These are phyloP conservation scores for Wickerhamiella occidentalis DNA, from an alignment of 805 yeast genomes.

Conservation along the genomic window DNA sequence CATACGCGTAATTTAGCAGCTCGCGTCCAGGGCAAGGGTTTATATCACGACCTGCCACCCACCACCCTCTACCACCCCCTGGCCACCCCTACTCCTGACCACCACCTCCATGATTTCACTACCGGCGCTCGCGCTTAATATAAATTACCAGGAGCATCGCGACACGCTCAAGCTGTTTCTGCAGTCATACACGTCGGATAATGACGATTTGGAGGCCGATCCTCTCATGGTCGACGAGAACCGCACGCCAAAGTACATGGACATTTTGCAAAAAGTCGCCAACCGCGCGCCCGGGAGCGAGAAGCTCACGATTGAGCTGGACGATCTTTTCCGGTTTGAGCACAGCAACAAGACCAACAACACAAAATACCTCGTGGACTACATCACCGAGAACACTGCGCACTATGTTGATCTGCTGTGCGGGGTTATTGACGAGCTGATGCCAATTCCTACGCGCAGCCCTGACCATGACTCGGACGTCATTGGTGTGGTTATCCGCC, in stretches of 20 bases:
- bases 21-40: too few species aligned
- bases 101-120: conserved; percentile 16
- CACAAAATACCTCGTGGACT: conserved; percentile 37
- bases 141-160: conserved; percentile 59
- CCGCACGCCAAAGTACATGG: conserved; percentile 47
- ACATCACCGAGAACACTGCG: conserved; percentile 59
- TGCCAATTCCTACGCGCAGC: conserved; percentile 81
- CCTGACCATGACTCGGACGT: conserved; percentile 77
- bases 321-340: conserved; percentile 68
- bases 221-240: conserved; percentile 23
- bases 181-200: conserved; percentile 32
- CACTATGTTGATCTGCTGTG: conserved; percentile 72
- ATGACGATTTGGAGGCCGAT: conserved; percentile 12
- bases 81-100: too few species aligned
- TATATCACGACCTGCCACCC: too few species aligned
- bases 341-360: conserved; percentile 30
- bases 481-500: conserved; percentile 82
- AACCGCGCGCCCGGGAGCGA: conserved; percentile 53
- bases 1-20: too few species aligned
- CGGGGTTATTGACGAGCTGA: conserved; percentile 57
- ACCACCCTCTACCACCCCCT: too few species aligned
- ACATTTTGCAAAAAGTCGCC: conserved; percentile 62
- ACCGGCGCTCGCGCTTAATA: conserved; percentile 32
- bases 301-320: conserved; percentile 62
- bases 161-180: conserved; percentile 45